phyloP scores from a whole-genome alignment of 768 basidiomycete species.

The Leccinum variicolor region DNA sequence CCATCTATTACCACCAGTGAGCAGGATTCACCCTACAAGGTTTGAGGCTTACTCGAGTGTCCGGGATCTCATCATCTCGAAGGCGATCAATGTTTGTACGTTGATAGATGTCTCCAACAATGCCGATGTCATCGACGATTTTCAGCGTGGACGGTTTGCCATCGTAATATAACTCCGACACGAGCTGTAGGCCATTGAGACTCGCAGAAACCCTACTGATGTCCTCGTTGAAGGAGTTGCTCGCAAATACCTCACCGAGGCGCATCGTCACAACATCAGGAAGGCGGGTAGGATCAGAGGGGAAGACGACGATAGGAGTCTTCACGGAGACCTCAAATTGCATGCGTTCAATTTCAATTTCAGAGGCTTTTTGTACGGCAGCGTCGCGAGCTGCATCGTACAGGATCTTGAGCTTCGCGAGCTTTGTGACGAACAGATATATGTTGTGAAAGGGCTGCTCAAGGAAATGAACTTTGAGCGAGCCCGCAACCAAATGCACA shows the following conservation, averaged over 20 bases:
- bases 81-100: conserved; percentile 49
- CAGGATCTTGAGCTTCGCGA: conserved; percentile 87
- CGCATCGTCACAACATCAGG: conserved; percentile 73
- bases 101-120: conserved; percentile 68
- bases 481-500: conserved; percentile 79
- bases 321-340: conserved; percentile 88
- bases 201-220: conserved; percentile 67
- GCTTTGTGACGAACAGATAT: conserved; percentile 76
- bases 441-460: conserved; percentile 90
- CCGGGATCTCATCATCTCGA: conserved; percentile 56
- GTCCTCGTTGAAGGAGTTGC: conserved; percentile 61
- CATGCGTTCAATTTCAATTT: conserved; percentile 93
- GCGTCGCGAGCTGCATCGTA: conserved; percentile 94
- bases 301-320: conserved; percentile 90
- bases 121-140: conserved; percentile 88
- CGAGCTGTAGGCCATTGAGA: conserved; percentile 78
- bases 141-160: conserved; percentile 57
- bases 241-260: conserved; percentile 85
- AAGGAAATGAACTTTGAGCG: conserved; percentile 84
- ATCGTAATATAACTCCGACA: conserved; percentile 59
- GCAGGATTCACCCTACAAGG: not conserved
- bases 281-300: conserved; percentile 58
- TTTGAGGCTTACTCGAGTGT: conserved; percentile 58
- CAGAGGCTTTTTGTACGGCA: conserved; percentile 89
- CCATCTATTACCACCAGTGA: conserved; percentile 44